Evolutionary conservation across 176 grass and related monocot species (phyloP).

Genomic region (Triticum timopheevii): DNA sequence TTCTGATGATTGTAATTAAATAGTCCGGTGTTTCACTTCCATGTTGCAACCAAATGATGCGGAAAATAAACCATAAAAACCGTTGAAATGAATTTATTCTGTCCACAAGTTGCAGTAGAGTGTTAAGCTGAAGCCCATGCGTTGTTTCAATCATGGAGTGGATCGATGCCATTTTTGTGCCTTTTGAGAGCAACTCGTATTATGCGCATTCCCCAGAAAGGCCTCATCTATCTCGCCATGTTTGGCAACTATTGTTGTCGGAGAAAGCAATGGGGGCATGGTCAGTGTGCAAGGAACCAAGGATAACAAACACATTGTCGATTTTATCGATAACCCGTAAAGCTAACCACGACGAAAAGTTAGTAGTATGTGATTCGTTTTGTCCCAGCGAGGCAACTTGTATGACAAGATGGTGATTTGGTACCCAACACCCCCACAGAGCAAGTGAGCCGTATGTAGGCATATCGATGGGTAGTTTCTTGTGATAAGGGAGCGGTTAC

Average conservation of each 20-base stretch:
- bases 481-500: neutral
- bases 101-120: neutral
- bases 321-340: neutral
- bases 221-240: constrained; percentile 3
- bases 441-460: neutral
- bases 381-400: neutral
- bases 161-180: constrained; percentile 5
- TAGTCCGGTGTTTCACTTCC: neutral
- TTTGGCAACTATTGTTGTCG: constrained; percentile 30
- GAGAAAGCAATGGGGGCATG: constrained; percentile 4
- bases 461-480: neutral
- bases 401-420: neutral
- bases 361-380: neutral
- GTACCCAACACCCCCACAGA: neutral
- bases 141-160: constrained; percentile 15
- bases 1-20: neutral
- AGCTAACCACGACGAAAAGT: neutral
- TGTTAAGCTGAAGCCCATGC: constrained; percentile 1
- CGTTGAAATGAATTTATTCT: neutral
- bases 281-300: neutral
- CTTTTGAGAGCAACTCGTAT: constrained; percentile 19
- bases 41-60: neutral
- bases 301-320: neutral
- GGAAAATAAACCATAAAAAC: neutral
- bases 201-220: neutral